Evolutionary conservation across 169 alveolate species (phyloP).

Genomic region (Plasmodium adleri): DNA sequence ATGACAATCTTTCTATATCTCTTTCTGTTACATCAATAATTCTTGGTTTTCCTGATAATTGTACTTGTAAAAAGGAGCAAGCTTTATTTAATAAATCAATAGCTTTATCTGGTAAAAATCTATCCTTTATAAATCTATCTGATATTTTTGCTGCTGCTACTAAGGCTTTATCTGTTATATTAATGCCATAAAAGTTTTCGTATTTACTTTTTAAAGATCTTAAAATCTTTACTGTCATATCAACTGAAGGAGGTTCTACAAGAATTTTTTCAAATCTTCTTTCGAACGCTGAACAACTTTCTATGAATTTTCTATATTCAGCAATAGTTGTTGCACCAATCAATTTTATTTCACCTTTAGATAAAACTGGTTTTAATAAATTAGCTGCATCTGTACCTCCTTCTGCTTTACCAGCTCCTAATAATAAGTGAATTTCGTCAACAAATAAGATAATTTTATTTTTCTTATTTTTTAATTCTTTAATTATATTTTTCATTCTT

Average conservation of each 20-base stretch:
- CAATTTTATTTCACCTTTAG: constrained; percentile 76
- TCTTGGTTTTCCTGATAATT: constrained; percentile 68
- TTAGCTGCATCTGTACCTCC: constrained; percentile 79
- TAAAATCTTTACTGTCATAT: constrained; percentile 72
- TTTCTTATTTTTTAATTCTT: constrained; percentile 70
- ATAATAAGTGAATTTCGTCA: constrained; percentile 79
- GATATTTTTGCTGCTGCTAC: constrained; percentile 77
- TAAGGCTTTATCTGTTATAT: constrained; percentile 77
- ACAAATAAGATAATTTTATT: constrained; percentile 78
- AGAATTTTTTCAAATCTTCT: constrained; percentile 79
- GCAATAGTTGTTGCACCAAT: constrained; percentile 81
- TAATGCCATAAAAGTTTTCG: constrained; percentile 73
- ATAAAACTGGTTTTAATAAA: constrained; percentile 78
- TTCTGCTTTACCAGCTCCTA: constrained; percentile 79
- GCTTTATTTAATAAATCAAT: constrained; percentile 81
- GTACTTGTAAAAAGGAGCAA: constrained; percentile 70
- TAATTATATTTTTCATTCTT: constrained; percentile 75
- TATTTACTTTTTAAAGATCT: constrained; percentile 73
- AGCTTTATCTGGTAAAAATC: constrained; percentile 80
- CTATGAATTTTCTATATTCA: constrained; percentile 78
- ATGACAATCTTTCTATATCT: constrained; percentile 56
- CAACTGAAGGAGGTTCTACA: constrained; percentile 76
- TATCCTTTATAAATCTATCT: constrained; percentile 75
- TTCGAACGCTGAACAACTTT: constrained; percentile 80
- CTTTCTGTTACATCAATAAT: constrained; percentile 73